Percentiles rank a stretch among this genome's conserved stretches.
Conservation (phyloP, 169 alveolate genomes). For the Eimeria mitis region DNA sequence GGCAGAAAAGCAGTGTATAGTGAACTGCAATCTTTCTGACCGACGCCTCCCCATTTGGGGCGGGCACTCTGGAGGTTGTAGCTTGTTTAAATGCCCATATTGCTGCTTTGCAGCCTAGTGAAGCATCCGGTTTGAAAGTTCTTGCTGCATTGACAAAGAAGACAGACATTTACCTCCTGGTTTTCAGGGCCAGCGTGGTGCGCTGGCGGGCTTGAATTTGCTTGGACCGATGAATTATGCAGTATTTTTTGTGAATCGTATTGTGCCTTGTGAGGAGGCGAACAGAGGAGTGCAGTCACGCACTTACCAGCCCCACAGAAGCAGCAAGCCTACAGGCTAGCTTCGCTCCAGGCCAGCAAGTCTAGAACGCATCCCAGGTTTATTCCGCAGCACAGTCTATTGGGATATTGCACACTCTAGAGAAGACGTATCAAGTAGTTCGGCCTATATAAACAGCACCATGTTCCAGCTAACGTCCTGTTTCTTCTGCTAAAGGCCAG, state of each 20-base stretch:
- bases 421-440: not conserved
- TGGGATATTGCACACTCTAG: not conserved
- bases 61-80: not conserved
- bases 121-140: not conserved
- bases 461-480: not conserved
- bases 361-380: not conserved
- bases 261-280: not conserved
- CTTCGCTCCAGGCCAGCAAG: not conserved
- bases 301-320: not conserved
- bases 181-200: not conserved
- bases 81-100: not conserved
- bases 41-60: not conserved
- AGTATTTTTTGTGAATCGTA: not conserved
- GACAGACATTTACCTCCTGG: not conserved
- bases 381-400: not conserved
- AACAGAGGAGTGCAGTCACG: not conserved
- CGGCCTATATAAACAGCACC: not conserved
- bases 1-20: not conserved
- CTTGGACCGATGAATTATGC: not conserved
- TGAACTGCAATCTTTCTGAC: not conserved
- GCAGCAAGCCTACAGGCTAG: not conserved
- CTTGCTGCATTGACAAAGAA: not conserved
- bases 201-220: not conserved
- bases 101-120: not conserved
- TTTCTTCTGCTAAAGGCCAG: not conserved